These are phyloP conservation scores for Gaeumannomyces tritici DNA, from an alignment of 2,329 filamentous ascomycete genomes.

Conservation along the genomic window DNA sequence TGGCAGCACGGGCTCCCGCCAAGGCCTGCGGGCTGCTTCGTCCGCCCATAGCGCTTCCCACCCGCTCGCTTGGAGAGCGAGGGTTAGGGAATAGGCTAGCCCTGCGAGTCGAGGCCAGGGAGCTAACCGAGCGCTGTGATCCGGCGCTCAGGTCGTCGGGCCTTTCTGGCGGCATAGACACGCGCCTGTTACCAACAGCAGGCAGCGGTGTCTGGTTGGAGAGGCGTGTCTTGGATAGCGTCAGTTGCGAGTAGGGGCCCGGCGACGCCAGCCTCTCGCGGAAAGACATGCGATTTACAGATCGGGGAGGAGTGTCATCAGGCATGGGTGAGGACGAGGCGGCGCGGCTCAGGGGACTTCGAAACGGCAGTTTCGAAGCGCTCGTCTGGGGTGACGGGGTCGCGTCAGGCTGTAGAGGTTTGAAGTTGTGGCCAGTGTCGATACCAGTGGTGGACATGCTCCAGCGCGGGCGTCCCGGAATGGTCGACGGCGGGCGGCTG, in stretches of 20 bases:
- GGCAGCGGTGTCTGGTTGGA: constrained; percentile 33
- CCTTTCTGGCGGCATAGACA: constrained; percentile 40
- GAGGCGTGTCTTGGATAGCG: constrained; percentile 33
- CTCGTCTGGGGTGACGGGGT: constrained; percentile 43
- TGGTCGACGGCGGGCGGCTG: constrained; percentile 33
- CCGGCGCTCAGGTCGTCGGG: constrained; percentile 13
- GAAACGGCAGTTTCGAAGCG: constrained; percentile 40
- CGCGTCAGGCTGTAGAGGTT: constrained; percentile 49
- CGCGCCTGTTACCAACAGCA: constrained; percentile 33
- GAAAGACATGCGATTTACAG: constrained; percentile 37
- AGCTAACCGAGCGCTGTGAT: constrained; percentile 43
- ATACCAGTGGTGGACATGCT: constrained; percentile 56
- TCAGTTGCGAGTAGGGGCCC: constrained; percentile 36
- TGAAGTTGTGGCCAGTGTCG: constrained; percentile 61
- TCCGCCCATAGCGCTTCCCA: neutral
- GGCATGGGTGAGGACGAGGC: constrained; percentile 37
- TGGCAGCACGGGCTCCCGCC: constrained; percentile 33
- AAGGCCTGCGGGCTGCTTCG: constrained; percentile 31
- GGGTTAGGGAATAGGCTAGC: constrained; percentile 45
- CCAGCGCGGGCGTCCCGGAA: constrained; percentile 60
- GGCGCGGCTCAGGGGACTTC: constrained; percentile 36
- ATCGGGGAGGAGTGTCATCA: constrained; percentile 34
- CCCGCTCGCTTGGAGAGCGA: constrained; percentile 16
- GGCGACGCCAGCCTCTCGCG: constrained; percentile 42
- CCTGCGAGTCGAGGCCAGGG: constrained; percentile 38